Evolutionary conservation across 179 eudicot species (phyloP), one percentile per base, ranked within the genome.

Genomic region (Silene noctiflora): DNA sequence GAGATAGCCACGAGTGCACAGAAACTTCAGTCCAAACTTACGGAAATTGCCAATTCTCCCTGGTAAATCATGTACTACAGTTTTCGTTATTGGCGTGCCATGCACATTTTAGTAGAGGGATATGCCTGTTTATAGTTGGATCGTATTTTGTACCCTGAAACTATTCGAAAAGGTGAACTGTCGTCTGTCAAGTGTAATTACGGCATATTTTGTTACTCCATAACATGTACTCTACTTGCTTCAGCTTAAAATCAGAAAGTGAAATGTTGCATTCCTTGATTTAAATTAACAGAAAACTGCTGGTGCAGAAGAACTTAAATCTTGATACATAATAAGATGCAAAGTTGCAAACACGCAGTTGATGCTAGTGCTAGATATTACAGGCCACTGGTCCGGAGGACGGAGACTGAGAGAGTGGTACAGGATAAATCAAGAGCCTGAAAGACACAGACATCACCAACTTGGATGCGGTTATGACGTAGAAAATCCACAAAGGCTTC

Each of bases 391-490:
- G 56, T 4, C 2, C 59, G 63, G 7, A 75, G 31, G 24, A 75
- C n/a, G 22, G 51, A 4, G 17, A 66, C 72, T n/a, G 29, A 25
- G 3, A 75, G 17, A 20, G 72, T 46, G 19, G 29, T 66, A 13
- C 24, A 4, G 6, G 20, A 48, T 10, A 44, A 5, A 69, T 65
- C 11, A 3, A 64, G 29, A 4, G 42, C 62, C 77, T 75, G 31
- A 65, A 75, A 65, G 9, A 75, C 63, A 10, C 71, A 75, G 3
- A 64, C 46, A 25, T 75, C 71, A n/a, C 77, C 71, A 17, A 3
- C 48, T n/a, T 64, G 44, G 31, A 75, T 27, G 6, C 19, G 5
- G 17, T 65, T 75, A 1, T 75, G 71, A 0, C 1, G 8, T 11
- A 75, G 10, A 64, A 75, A 75, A 4, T 20, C n/a, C 3, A 4